phyloP scores from a whole-genome alignment of 1,284 basidiomycete species.

The Microbotryum silenes-acaulis region DNA sequence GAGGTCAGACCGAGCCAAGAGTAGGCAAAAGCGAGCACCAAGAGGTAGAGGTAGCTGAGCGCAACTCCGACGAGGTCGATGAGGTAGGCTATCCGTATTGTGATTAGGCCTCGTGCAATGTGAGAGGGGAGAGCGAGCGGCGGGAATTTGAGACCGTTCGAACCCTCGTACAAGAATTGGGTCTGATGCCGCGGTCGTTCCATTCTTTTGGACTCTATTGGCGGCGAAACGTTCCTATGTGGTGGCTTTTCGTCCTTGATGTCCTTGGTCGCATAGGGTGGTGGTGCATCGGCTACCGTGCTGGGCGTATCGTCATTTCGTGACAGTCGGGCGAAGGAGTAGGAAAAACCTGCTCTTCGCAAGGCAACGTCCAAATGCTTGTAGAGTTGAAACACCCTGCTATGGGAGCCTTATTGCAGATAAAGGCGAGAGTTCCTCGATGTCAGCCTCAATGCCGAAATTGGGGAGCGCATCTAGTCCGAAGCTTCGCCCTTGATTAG shows the following conservation, averaged over 20 bases:
- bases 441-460: background rate
- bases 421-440: constrained; percentile 1
- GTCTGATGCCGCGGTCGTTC: constrained; percentile 14
- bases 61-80: constrained; percentile 44
- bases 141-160: constrained; percentile 18
- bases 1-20: constrained; percentile 6
- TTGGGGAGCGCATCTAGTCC: background rate
- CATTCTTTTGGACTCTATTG: constrained; percentile 37
- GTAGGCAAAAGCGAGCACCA: constrained; percentile 49
- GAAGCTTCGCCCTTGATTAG: background rate
- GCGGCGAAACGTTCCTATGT: constrained; percentile 55
- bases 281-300: background rate
- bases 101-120: background rate
- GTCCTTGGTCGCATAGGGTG: constrained; percentile 35
- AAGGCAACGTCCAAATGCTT: constrained; percentile 51
- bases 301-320: background rate
- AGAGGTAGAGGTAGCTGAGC: constrained; percentile 52
- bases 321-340: constrained; percentile 56
- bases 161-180: constrained; percentile 25
- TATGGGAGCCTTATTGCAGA: constrained; percentile 56
- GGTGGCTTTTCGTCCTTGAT: constrained; percentile 44
- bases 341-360: constrained; percentile 53
- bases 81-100: constrained; percentile 34
- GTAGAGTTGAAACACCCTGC: constrained; percentile 58
- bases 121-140: constrained; percentile 17